Percentiles rank a stretch among this genome's conserved stretches.
Evolutionary conservation across 176 grass and related monocot species (phyloP).

Genomic region (Zizania latifolia): DNA sequence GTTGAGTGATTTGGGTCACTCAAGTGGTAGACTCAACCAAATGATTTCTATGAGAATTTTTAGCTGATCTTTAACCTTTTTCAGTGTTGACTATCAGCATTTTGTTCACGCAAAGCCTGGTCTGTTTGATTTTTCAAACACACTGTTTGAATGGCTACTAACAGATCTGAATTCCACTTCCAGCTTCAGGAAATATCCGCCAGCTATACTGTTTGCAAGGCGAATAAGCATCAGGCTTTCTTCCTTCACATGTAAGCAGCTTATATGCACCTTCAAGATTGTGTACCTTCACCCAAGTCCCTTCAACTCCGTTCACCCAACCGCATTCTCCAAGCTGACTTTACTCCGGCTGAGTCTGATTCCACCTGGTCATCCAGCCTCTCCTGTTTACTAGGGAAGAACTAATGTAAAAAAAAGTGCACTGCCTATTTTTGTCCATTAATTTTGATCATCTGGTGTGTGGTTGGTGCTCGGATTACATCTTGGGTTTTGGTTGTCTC

Average conservation of each 20-base stretch:
- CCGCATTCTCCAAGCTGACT: constrained; percentile 1
- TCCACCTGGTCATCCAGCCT: neutral
- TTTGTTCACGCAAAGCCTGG: neutral
- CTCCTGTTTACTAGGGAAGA: constrained; percentile 10
- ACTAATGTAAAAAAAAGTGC: constrained; percentile 39
- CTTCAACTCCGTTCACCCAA: neutral
- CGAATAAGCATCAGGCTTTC: constrained; percentile 26
- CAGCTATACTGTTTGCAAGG: constrained; percentile 70
- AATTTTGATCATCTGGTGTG: constrained; percentile 28
- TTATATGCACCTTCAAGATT: neutral
- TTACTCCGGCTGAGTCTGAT: neutral
- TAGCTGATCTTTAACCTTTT: neutral
- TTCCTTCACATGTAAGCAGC: neutral
- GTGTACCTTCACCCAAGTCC: no score
- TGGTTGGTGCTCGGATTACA: neutral
- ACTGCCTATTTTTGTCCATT: constrained; percentile 14
- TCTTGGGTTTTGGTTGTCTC: neutral
- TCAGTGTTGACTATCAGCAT: neutral
- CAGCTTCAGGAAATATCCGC: constrained; percentile 91
- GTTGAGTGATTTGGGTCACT: neutral
- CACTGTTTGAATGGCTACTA: neutral
- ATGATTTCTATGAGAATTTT: neutral
- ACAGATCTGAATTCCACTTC: neutral
- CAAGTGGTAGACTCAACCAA: neutral
- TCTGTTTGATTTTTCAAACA: constrained; percentile 1